Evolutionary conservation across 2,329 filamentous ascomycete species (phyloP).

Genomic region (Phaeosphaeriaceae sp.): DNA sequence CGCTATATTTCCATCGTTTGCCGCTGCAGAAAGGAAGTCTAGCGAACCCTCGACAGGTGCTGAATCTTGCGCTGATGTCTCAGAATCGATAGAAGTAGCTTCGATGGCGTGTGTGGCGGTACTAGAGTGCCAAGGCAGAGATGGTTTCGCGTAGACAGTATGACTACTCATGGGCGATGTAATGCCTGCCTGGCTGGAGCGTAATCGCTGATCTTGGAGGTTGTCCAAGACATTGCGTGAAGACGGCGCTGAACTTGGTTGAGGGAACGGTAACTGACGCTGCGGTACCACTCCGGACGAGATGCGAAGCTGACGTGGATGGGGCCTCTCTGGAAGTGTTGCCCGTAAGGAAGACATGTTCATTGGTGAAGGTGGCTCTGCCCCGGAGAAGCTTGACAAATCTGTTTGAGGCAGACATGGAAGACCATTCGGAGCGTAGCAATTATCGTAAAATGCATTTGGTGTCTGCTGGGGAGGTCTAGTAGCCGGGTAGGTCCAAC

Average conservation of each 20-base stretch:
- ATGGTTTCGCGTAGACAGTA: slow-evolving; percentile 26
- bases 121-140: slow-evolving; percentile 28
- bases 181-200: slow-evolving; percentile 29
- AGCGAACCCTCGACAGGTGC: slow-evolving; percentile 15
- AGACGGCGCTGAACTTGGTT: slow-evolving; percentile 31
- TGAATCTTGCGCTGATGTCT: slow-evolving; percentile 11
- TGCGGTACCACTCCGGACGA: slow-evolving; percentile 25
- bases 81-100: slow-evolving; percentile 16
- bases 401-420: slow-evolving; percentile 26
- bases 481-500: slow-evolving; percentile 23
- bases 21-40: slow-evolving; percentile 13
- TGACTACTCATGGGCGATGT: slow-evolving; percentile 11
- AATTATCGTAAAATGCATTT: slow-evolving; percentile 28
- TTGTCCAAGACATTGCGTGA: slow-evolving; percentile 39
- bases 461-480: slow-evolving; percentile 17
- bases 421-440: slow-evolving; percentile 20
- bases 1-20: slow-evolving; percentile 13
- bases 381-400: slow-evolving; percentile 9
- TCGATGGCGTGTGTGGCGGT: slow-evolving; percentile 13
- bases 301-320: slow-evolving; percentile 17
- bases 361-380: slow-evolving; percentile 34
- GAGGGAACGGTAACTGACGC: slow-evolving; percentile 43
- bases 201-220: slow-evolving; percentile 40
- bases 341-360: slow-evolving; percentile 41
- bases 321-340: slow-evolving; percentile 34